These are phyloP conservation scores for Casuarina cunninghamiana DNA, from an alignment of 306 rosid species.

Conservation along the genomic window DNA sequence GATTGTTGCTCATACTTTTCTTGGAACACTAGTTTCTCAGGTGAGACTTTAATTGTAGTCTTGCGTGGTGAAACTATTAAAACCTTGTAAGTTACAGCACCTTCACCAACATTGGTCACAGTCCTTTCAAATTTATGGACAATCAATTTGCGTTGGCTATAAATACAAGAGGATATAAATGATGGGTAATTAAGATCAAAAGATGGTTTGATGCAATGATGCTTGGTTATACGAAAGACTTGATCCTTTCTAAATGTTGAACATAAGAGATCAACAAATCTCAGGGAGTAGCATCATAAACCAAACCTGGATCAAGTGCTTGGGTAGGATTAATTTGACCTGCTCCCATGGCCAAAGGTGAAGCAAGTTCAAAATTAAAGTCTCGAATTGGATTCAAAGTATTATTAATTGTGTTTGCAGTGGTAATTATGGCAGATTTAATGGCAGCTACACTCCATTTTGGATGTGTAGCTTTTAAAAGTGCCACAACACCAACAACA, in stretches of 20 bases:
- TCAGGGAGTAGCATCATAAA: not conserved
- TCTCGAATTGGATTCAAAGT: too few relatives aligned
- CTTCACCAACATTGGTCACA: not conserved
- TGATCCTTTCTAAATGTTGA: not conserved
- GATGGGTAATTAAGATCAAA: not conserved
- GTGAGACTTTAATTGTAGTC: not conserved
- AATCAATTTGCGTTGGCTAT: not conserved
- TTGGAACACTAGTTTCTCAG: not conserved
- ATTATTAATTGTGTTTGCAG: too few relatives aligned
- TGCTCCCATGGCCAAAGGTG: not conserved
- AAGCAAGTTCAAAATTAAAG: not conserved
- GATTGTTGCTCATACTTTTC: not conserved
- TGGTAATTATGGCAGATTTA: too few relatives aligned
- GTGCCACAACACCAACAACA: too few relatives aligned
- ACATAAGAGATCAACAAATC: constrained; percentile 8
- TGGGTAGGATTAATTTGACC: not conserved
- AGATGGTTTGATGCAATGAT: not conserved
- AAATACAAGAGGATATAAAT: not conserved
- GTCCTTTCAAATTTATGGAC: not conserved
- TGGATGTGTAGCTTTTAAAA: too few relatives aligned
- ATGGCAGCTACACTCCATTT: too few relatives aligned
- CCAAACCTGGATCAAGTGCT: constrained; percentile 5
- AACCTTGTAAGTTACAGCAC: not conserved
- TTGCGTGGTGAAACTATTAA: not conserved
- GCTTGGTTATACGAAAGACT: not conserved